Conservation (phyloP, 352 stramenopile species). For the Pythium volutum region DNA sequence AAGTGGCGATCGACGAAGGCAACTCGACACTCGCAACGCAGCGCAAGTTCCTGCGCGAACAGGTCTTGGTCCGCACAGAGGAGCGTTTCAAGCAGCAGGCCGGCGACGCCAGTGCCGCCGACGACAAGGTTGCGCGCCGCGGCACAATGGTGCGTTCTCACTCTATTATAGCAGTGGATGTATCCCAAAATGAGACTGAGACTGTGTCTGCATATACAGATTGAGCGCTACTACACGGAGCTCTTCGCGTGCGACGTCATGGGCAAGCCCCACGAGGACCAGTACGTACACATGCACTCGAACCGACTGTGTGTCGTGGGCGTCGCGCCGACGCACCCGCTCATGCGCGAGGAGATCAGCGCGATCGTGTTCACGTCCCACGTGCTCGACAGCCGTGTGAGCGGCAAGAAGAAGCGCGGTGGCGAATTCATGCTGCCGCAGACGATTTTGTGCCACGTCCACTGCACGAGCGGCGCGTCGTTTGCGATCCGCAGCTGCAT, state of each 20-base stretch:
- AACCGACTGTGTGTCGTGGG: constrained; percentile 84
- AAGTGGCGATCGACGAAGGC: constrained; percentile 54
- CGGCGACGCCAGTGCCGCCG: constrained; percentile 14
- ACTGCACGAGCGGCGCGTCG: constrained; percentile 52
- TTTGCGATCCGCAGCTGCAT: constrained; percentile 80
- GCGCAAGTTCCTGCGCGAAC: constrained; percentile 77
- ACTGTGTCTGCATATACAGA: constrained; percentile 27
- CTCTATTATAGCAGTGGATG: neutral
- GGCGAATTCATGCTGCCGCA: constrained; percentile 68
- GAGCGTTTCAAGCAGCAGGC: constrained; percentile 55
- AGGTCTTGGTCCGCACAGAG: constrained; percentile 55
- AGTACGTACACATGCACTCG: constrained; percentile 89
- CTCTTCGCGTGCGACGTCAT: constrained; percentile 82
- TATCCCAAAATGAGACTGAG: too few species aligned
- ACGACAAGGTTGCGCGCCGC: constrained; percentile 39
- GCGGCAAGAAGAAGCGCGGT: constrained; percentile 88
- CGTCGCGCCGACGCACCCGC: constrained; percentile 57
- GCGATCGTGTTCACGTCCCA: constrained; percentile 60
- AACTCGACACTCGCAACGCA: constrained; percentile 64
- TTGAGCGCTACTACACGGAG: constrained; percentile 87
- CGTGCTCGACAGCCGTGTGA: constrained; percentile 69
- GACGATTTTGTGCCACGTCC: constrained; percentile 63
- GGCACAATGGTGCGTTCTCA: constrained; percentile 57
- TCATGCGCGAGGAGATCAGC: constrained; percentile 63
- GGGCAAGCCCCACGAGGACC: constrained; percentile 62